These are phyloP conservation scores for Mucuna pruriens DNA, from an alignment of 306 rosid genomes.

Conservation along the genomic window DNA sequence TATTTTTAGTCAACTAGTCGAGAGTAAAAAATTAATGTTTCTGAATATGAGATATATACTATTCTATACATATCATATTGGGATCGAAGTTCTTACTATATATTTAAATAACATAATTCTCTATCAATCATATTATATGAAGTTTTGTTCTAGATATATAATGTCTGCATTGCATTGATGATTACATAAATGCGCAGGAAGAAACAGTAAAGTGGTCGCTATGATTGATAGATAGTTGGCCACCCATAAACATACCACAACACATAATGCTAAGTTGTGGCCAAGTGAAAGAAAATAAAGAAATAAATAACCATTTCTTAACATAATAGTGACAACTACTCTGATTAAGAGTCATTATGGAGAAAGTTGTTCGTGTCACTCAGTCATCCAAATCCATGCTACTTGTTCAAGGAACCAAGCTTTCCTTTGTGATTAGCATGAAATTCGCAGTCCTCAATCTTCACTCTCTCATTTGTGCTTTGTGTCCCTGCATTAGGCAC, in stretches of 20 bases:
- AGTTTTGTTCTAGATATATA: background rate
- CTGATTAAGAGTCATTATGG: conserved; percentile 47
- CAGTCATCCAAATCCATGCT: conserved; percentile 7
- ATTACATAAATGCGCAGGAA: conserved; percentile 25
- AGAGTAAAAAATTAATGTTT: too few species aligned
- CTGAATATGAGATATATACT: too few species aligned
- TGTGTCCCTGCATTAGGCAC: conserved; percentile 10
- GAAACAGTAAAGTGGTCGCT: conserved; percentile 7
- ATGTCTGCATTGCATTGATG: background rate
- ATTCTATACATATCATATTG: too few species aligned
- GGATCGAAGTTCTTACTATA: too few species aligned
- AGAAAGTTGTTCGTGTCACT: conserved; percentile 26
- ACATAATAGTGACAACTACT: background rate
- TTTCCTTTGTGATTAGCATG: conserved; percentile 39
- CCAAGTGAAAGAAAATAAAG: background rate
- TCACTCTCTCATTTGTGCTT: conserved; percentile 35
- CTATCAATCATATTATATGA: too few species aligned
- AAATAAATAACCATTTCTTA: background rate
- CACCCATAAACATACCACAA: conserved; percentile 28
- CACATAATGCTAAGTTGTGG: background rate
- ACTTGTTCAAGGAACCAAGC: conserved; percentile 9
- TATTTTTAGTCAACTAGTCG: too few species aligned
- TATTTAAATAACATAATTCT: too few species aligned
- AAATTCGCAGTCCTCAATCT: conserved; percentile 37
- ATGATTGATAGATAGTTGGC: conserved; percentile 30